Conservation (phyloP, 139 green algal species). For the Chlamydomonas sp. region DNA sequence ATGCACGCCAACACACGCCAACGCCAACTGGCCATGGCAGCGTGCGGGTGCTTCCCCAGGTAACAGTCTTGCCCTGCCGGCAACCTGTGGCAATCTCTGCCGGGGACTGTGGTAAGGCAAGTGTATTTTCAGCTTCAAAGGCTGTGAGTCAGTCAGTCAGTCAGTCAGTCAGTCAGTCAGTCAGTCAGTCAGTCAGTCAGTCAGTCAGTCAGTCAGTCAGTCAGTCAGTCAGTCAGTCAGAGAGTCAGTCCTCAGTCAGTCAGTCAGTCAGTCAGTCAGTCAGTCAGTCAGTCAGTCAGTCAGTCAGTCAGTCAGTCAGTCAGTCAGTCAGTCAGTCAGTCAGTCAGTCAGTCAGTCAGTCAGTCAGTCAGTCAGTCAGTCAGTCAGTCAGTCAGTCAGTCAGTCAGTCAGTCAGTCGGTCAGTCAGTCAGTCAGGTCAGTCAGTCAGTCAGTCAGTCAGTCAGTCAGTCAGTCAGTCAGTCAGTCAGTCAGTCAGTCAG, state of each 20-base stretch:
- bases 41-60: no score
- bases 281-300: slow-evolving; percentile 20
- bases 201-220: slow-evolving; percentile 22
- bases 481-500: no score
- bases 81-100: no score
- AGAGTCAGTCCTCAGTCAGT: slow-evolving; percentile 16
- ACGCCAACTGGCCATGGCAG: no score
- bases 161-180: slow-evolving; percentile 21
- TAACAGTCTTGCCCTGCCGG: no score
- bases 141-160: slow-evolving; percentile 14
- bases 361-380: slow-evolving; percentile 15
- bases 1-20: no score
- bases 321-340: slow-evolving; percentile 18
- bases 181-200: slow-evolving; percentile 22
- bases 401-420: no score
- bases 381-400: slow-evolving; percentile 16
- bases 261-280: slow-evolving; percentile 12
- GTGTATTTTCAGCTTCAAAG: no score
- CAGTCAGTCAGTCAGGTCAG: no score
- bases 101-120: no score
- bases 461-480: no score
- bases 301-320: slow-evolving; percentile 18
- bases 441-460: no score
- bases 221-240: slow-evolving; percentile 24
- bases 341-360: slow-evolving; percentile 16